Evolutionary conservation across 495 filamentous ascomycete species (phyloP), one percentile per base, ranked within the genome.

Genomic region (Filosporella fistucella): DNA sequence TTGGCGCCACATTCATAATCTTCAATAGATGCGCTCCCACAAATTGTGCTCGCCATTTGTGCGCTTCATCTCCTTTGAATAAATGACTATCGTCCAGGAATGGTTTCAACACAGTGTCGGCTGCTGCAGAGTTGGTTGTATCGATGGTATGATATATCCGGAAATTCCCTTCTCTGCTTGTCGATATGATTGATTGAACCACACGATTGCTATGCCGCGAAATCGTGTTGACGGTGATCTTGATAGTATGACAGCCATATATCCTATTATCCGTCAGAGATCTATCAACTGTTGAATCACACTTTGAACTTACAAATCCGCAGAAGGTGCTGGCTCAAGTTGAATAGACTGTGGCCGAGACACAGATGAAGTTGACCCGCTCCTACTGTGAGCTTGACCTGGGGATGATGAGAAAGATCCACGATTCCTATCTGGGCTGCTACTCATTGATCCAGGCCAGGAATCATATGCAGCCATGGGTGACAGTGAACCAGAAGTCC

Each of bases 71-170:
- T 4, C 24, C 32, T 14, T 45, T 24, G n/a, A 29, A 30, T 4
- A 45, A 22, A 35, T 51, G 40, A 16, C 42, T 17, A n/a, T 45
- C 45, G 16, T 51, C 49, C 4, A 51, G 23, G 26, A 45, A 51
- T 21, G 49, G 49, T 22, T 20, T 45, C 41, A 51, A 34, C 14
- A 29, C 30, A 5, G 45, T 48, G 18, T 48, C 45, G 23, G 6
- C 16, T 8, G 22, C 23, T 9, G 22, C n/a, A 13, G 35, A 13
- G n/a, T 30, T 45, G 2, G 23, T 24, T 16, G 39, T 26, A 17
- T 42, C 21, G 24, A 42, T 42, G 6, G 16, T 38, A n/a, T 11
- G 16, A 38, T 38, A 16, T 36, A 29, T 32, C 21, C 28, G 26
- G 9, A 50, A 28, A 16, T 50, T 29, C 4, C 39, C 47, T 4